Evolutionary conservation across 2,329 filamentous ascomycete genomes (phyloP), one percentile per base, ranked within the genome.

Genomic region (Aspergillus latus): DNA sequence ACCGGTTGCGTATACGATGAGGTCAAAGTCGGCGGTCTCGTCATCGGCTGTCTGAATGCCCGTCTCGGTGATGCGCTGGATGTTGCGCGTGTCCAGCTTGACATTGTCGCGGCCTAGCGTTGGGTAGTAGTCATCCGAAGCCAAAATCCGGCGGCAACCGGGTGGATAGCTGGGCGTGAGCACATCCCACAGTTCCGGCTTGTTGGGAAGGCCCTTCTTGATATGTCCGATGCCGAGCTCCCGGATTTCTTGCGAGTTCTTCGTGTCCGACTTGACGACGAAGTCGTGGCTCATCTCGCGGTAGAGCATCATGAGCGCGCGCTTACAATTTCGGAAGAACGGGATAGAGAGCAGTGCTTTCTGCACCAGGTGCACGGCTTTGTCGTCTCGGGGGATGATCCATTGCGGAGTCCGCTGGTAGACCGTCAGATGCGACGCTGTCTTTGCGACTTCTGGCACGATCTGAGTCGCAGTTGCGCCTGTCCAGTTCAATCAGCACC

Each of bases 381-480:
- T 70, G 55, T 86, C 83, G 2, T 71, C 58, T 13, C 83, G 79
- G 3, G 83, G 82, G 2, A 83, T 75, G 5, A 85, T 68, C 82
- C 82, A 86, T 62, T 85, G 85, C 0, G 84, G 81, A 0, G 81
- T 82, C 13, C 84, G 74, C 64, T 86, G 83, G 66, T 82, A 85
- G 11, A 86, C 70, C 0, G 78, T 80, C 13, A 86, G 67, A 10
- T 77, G 72, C 2, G 76, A 73, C 9, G 78, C 79, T 2, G 76
- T 72, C 44, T 80, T 80, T 2, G 78, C 77, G 34, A 85, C 74
- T 51, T 84, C 82, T 1, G 83, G 83, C 32, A 84, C 74, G 59
- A 86, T 84, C 59, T 86, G 84, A 1, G 77, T 78, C 1, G 82
- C 82, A 0, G 82, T 84, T 37, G 82, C 82, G 6, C 82, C 81